Evolutionary conservation across 352 stramenopile genomes (phyloP), one percentile per base, ranked within the genome.

Genomic region (Phytophthora gonapodyides): DNA sequence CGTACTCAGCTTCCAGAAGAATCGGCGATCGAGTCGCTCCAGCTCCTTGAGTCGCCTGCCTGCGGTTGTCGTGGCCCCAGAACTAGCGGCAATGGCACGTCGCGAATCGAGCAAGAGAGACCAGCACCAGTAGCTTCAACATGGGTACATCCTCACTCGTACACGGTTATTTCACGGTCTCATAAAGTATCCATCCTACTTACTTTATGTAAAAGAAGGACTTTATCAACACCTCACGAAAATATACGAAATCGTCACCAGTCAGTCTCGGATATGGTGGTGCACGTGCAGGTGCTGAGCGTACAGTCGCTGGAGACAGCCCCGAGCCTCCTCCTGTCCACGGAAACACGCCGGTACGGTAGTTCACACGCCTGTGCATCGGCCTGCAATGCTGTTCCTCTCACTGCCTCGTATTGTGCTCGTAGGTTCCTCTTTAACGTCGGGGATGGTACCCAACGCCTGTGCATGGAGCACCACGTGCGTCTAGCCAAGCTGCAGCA

Each of bases 391-490:
- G 34, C 19, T 7, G 46, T 43, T 50, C 10, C 36, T 7, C 31
- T 68, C 36, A 75, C 46, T 5, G 1, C 41, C 52, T 13, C 36
- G 43, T 66, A 10, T 15, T 19, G 46, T 12, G 11, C 34, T 13
- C 33, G 3, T 59, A 91, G 82, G n/a, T 93, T 96, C 61, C 59
- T 97, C 17, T 96, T 97, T 61, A 96, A 97, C 53, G 89, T 94
- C 10, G 87, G 89, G 24, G 90, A 97, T 65, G 90, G 90, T 57
- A 94, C 76, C 7, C 90, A 97, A 63, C 78, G 90, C 24, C 75
- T 97, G 67, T 97, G 86, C 71, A 97, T 96, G 86, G 90, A 97
- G 75, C 90, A 97, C 73, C 84, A 93, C 69, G 78, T 97, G 58
- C 84, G 88, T 13, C 67, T 97, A 12, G 80, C 71, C 6, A 97